phyloP scores from a whole-genome alignment of 192 early-diverging fungal species.

The Backusella australiensis region DNA sequence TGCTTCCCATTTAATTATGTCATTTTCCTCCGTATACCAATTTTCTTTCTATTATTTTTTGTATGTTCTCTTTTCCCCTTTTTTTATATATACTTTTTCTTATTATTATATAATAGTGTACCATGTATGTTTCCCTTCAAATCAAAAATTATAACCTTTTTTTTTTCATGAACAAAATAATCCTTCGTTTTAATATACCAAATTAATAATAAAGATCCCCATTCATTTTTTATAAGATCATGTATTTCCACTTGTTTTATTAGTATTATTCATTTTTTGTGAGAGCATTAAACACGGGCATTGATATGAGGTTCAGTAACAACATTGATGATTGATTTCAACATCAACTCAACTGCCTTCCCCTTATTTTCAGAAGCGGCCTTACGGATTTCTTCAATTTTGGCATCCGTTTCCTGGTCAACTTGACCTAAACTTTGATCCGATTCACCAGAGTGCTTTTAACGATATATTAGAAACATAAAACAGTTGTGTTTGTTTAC shows the following conservation, averaged over 20 bases:
- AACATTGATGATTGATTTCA: constrained; percentile 62
- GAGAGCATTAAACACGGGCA: constrained; percentile 16
- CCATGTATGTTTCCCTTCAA: constrained; percentile 5
- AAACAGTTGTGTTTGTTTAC: neutral
- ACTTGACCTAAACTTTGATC: constrained; percentile 63
- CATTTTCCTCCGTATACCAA: neutral
- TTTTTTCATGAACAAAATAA: neutral
- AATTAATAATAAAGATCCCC: neutral
- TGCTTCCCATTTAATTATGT: neutral
- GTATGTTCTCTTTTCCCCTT: neutral
- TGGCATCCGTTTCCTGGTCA: constrained; percentile 66
- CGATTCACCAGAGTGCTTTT: constrained; percentile 68
- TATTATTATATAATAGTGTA: neutral
- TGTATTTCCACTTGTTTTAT: neutral
- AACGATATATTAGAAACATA: constrained; percentile 2
- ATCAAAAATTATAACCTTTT: neutral
- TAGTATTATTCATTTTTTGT: neutral
- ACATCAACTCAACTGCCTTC: constrained; percentile 64
- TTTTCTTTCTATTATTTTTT: neutral
- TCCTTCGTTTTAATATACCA: neutral
- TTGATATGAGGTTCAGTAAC: constrained; percentile 66
- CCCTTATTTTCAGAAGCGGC: constrained; percentile 63
- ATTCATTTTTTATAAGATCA: neutral
- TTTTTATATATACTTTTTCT: neutral
- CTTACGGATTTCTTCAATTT: constrained; percentile 60